phyloP scores from a whole-genome alignment of 225 moss, liverwort and hornwort genomes.

The Antitrichia curtipendula region DNA sequence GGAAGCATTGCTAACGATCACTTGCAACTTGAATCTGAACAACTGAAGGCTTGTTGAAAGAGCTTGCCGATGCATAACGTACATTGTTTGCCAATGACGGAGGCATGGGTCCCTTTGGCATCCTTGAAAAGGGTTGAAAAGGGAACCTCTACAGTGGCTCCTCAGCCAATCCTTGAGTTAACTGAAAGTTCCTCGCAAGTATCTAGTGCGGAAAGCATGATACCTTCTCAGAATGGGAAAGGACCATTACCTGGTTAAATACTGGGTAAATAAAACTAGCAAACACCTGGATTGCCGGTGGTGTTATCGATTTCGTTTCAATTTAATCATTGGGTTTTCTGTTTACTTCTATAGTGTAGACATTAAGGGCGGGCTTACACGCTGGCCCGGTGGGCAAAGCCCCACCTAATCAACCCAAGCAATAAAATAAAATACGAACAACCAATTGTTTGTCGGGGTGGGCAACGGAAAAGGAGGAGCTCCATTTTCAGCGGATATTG shows the following conservation, averaged over 20 bases:
- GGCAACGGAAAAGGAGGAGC: too few species aligned
- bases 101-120: not conserved
- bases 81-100: not conserved
- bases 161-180: not conserved
- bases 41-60: not conserved
- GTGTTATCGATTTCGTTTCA: not conserved
- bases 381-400: too few species aligned
- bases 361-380: not conserved
- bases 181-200: not conserved
- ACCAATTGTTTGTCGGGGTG: too few species aligned
- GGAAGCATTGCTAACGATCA: not conserved
- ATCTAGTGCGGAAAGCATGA: not conserved
- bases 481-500: too few species aligned
- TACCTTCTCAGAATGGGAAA: not conserved
- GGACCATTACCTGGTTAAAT: too few species aligned
- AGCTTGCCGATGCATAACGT: not conserved
- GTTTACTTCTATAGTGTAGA: not conserved
- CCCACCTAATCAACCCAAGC: too few species aligned
- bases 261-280: not conserved
- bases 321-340: not conserved
- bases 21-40: not conserved
- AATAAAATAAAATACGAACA: too few species aligned
- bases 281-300: not conserved
- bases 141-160: not conserved
- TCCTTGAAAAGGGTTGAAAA: not conserved